Evolutionary conservation across 352 stramenopile species (phyloP), one percentile per base, ranked within the genome.

Genomic region (Globisporangium perplexum): DNA sequence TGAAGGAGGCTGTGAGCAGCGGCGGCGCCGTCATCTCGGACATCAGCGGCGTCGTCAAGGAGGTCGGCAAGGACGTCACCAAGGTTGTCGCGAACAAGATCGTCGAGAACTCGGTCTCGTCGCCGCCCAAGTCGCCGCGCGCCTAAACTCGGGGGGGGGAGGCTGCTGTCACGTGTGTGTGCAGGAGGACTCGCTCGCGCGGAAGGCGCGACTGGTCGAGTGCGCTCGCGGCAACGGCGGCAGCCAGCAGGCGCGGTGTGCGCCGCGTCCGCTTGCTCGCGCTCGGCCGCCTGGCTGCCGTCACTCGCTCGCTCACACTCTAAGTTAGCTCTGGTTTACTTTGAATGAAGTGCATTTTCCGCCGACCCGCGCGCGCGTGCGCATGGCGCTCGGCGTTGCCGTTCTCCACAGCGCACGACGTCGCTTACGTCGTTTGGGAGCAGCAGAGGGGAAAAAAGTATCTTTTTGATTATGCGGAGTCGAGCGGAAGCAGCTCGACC

Each of bases 1-100:
- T 94, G 74, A 89, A 88, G 71, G 73, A 93, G 61, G 83, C 83
- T 4, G 79, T 89, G 43, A 83, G 28, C 68, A 90, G 66, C 67
- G 83, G 73, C 55, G 74, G 84, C 47, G 67, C 68, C 38, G 82
- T 94, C 52, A 88, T 94, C 55, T 64, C 80, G 56, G 84, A 94
- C 66, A 87, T 93, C 52, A 86, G 65, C 51, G 67, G 77, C 42
- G 68, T 94, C 39, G 73, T 82, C n/a, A 74, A 72, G 61, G 84
- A 94, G 22, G 82, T 90, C 45, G 72, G 77, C 50, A 72, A 65
- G 57, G 84, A 94, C 41, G 77, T 92, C 28, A 86, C 65, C 43
- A 82, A 90, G 70, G 80, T 69, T 35, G 71, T 94, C 18, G 82
- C 82, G 38, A 67, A 60, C 50, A 86, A 86, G 68, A 87, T 94